A percentile compares a stretch with the other conserved stretches of the same genome.
Conservation (phyloP, 371 early-diverging fungal species). For the Syncephalis plumigaleata region DNA sequence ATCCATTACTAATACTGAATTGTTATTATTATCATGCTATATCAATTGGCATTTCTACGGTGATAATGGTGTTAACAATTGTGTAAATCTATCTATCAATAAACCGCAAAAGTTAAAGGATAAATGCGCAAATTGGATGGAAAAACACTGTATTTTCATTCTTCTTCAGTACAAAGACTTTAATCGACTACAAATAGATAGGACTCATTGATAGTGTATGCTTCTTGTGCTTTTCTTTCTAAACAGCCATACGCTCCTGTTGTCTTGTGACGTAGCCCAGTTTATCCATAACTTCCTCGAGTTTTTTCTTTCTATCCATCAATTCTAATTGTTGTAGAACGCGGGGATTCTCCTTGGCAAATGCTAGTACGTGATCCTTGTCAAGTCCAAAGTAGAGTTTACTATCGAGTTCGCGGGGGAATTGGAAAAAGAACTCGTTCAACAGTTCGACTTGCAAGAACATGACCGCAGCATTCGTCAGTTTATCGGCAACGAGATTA, state of each 20-base stretch:
- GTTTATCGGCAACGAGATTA: slow-evolving; percentile 77
- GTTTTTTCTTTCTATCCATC: slow-evolving; percentile 61
- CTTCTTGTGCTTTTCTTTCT: too few species aligned
- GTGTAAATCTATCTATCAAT: too few species aligned
- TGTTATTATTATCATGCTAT: too few species aligned
- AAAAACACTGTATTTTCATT: too few species aligned
- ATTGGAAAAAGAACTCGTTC: slow-evolving; percentile 93
- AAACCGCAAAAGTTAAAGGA: too few species aligned
- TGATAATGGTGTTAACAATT: too few species aligned
- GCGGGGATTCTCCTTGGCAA: slow-evolving; percentile 80
- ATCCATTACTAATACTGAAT: too few species aligned
- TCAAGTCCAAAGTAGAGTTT: slow-evolving; percentile 49
- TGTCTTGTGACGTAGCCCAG: slow-evolving; percentile 40
- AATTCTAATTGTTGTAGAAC: slow-evolving; percentile 69
- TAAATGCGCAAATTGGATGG: too few species aligned
- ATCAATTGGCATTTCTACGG: too few species aligned
- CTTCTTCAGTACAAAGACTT: too few species aligned
- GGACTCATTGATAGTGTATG: too few species aligned
- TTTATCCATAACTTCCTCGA: slow-evolving; percentile 64
- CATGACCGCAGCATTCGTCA: slow-evolving; percentile 85
- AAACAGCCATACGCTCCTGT: slow-evolving; percentile 9
- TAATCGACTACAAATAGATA: too few species aligned
- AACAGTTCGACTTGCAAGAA: slow-evolving; percentile 91
- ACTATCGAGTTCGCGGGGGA: slow-evolving; percentile 86
- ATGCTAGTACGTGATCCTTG: slow-evolving; percentile 50